These are phyloP conservation scores for Rhynchospora breviuscula DNA, from an alignment of 176 grass and related monocot genomes.

Conservation along the genomic window DNA sequence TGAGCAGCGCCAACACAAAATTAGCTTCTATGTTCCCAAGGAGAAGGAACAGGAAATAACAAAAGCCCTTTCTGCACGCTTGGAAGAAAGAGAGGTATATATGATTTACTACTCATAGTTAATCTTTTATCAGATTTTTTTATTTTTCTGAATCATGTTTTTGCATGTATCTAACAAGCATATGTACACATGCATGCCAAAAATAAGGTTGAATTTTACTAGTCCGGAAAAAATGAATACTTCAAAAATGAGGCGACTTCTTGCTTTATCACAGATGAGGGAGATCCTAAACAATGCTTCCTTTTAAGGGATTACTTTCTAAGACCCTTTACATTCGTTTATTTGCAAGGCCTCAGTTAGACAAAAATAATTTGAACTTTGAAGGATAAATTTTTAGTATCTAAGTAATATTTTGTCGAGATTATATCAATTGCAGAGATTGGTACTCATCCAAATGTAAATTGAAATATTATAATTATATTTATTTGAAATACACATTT, in stretches of 20 bases:
- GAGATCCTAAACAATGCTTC: neutral
- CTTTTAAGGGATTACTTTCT: neutral
- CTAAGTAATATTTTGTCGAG: neutral
- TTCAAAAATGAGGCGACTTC: neutral
- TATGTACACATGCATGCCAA: neutral
- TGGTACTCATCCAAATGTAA: neutral
- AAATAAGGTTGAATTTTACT: neutral
- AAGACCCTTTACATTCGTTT: neutral
- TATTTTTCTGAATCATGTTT: neutral
- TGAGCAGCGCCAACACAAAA: slow-evolving; percentile 74
- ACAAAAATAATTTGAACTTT: neutral
- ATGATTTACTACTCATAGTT: slow-evolving; percentile 14
- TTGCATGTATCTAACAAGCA: neutral
- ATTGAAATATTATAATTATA: neutral
- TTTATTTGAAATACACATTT: neutral
- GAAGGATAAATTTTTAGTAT: neutral
- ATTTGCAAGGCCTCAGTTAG: neutral
- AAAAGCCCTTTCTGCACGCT: slow-evolving; percentile 43
- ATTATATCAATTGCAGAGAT: neutral
- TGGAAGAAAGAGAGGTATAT: slow-evolving; percentile 54
- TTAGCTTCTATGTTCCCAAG: slow-evolving; percentile 77
- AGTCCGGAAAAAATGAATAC: neutral
- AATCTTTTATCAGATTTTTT: neutral
- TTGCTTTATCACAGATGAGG: neutral
- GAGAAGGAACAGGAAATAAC: slow-evolving; percentile 54